Evolutionary conservation across 768 basidiomycete species (phyloP), one percentile per base, ranked within the genome.

Genomic region (Phylloporus rhodoxanthus): DNA sequence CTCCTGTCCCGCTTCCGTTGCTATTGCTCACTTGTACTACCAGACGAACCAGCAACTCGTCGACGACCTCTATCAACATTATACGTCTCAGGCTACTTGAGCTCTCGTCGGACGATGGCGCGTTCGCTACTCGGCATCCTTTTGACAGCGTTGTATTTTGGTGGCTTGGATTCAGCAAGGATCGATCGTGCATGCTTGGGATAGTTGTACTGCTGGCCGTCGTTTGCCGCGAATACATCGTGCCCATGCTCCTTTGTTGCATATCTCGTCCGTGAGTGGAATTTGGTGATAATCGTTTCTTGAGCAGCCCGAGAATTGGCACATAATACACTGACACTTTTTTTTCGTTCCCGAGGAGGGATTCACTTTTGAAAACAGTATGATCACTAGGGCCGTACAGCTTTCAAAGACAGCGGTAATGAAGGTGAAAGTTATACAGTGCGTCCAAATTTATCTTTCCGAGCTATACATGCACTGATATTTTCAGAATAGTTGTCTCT

Each of bases 41-140:
- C 57, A 87, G 85, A 84, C 76, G 47, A 80, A 87, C 69, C 73
- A 78, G 55, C 66, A 71, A 14, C 87, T 87, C 57, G 82, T 82
- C 51, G 82, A 87, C 55, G 66, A 69, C 33, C 72, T 85, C 40
- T 83, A 74, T 70, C 72, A 69, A 50, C 76, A 79, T 39, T 85
- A 84, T 62, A 51, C 63, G 47, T 50, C 64, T 15, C 53, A 43
- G 40, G 39, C 36, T 10, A 42, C 34, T 25, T 63, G 50, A 64
- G 36, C 13, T 33, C 25, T 36, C 30, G n/a, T 15, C 13, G 9
- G 28, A 10, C 11, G 34, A 26, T 11, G 25, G 17, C 25, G n/a
- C 11, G 21, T n/a, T 45, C 36, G 38, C 20, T 21, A 38, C 37
- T 26, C 25, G 42, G 4, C 41, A 52, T 25, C 38, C 28, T 25